Evolutionary conservation across 441 rosid genomes (phyloP).

Genomic region (Adansonia rubrostipa): DNA sequence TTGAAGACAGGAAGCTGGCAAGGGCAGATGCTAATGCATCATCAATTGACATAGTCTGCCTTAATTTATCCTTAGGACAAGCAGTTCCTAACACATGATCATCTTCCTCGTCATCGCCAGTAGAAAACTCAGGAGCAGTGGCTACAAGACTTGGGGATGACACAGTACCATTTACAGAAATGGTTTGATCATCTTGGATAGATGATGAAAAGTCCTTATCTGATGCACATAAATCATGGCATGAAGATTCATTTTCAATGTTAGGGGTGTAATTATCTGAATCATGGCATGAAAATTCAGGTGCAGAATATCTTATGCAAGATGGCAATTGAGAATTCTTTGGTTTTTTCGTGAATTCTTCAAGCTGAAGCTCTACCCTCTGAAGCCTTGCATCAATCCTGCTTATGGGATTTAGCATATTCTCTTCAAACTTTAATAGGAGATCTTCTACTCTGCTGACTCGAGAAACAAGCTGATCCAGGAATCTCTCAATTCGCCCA

Average conservation of each 20-base stretch:
- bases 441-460: conserved; percentile 73
- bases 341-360: conserved; percentile 55
- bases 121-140: conserved; percentile 56
- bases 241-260: conserved; percentile 37
- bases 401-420: conserved; percentile 74
- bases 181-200: conserved; percentile 28
- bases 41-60: conserved; percentile 56
- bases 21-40: conserved; percentile 85
- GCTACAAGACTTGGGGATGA: conserved; percentile 49
- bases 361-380: conserved; percentile 73
- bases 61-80: conserved; percentile 45
- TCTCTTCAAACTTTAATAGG: conserved; percentile 69
- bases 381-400: conserved; percentile 82
- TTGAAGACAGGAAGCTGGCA: conserved; percentile 69
- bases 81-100: conserved; percentile 30
- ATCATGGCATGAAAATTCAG: conserved; percentile 62
- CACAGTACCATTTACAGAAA: conserved; percentile 31
- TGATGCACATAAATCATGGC: conserved; percentile 32
- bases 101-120: conserved; percentile 53
- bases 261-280: conserved; percentile 50
- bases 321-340: conserved; percentile 41
- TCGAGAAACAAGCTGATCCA: conserved; percentile 73
- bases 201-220: conserved; percentile 31
- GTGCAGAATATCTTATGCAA: conserved; percentile 54
- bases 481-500: conserved; percentile 47